Conservation (phyloP, 768 basidiomycete species). For the Auriscalpium vulgare region DNA sequence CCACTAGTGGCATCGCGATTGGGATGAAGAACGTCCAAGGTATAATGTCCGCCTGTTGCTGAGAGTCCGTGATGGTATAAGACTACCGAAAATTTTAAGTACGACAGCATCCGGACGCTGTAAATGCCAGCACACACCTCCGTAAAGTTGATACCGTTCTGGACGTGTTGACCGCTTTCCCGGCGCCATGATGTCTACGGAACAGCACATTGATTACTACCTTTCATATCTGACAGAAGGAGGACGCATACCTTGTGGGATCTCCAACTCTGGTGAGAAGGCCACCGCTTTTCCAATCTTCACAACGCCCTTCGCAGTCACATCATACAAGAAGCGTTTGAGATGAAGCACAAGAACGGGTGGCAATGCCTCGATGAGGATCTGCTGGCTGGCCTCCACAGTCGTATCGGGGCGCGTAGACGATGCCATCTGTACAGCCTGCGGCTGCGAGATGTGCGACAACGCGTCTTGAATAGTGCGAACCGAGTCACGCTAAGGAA, state of each 20-base stretch:
- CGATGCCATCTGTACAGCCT: constrained; percentile 67
- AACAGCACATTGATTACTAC: not conserved
- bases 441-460: constrained; percentile 65
- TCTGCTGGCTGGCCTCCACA: constrained; percentile 65
- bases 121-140: constrained; percentile 40
- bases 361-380: constrained; percentile 76
- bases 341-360: constrained; percentile 81
- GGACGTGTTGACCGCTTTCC: constrained; percentile 53
- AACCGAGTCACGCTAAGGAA: constrained; percentile 57
- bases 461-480: constrained; percentile 80
- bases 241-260: constrained; percentile 50
- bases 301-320: constrained; percentile 62
- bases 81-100: constrained; percentile 32
- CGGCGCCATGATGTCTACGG: constrained; percentile 4
- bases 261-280: constrained; percentile 71
- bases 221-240: no score
- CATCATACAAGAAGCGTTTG: constrained; percentile 88
- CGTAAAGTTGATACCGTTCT: constrained; percentile 68
- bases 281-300: constrained; percentile 80
- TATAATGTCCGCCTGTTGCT: constrained; percentile 93
- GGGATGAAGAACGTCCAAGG: constrained; percentile 80
- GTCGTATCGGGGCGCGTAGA: constrained; percentile 46
- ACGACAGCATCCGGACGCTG: not conserved
- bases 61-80: constrained; percentile 91
- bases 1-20: constrained; percentile 37